Conservation (phyloP, 345 rosid genomes). For the Arabidopsis suecica region DNA sequence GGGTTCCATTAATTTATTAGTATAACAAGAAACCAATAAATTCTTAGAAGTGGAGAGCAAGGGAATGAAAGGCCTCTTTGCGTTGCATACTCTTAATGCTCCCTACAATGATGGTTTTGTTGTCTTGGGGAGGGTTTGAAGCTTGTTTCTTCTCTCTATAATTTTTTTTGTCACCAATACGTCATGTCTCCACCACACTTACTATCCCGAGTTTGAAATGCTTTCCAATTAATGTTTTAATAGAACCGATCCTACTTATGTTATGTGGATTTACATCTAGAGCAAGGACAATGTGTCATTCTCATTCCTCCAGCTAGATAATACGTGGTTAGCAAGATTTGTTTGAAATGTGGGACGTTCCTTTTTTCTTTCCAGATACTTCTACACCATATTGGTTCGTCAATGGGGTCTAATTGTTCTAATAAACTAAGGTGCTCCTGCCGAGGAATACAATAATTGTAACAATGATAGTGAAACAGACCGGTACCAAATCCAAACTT, state of each 20-base stretch:
- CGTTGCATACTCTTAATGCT: not conserved
- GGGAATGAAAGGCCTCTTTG: not conserved
- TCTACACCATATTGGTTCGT: not conserved
- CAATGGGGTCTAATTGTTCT: not conserved
- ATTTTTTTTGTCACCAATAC: not conserved
- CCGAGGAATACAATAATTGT: not conserved
- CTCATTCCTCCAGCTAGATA: not conserved
- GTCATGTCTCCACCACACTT: not conserved
- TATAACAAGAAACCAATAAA: not conserved
- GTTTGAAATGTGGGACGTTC: not conserved
- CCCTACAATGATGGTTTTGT: not conserved
- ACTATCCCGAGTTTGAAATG: too few species aligned
- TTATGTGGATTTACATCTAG: not conserved
- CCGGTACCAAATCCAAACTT: slow-evolving; percentile 9
- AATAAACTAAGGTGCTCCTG: not conserved
- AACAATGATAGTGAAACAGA: slow-evolving; percentile 19
- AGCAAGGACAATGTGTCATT: not conserved
- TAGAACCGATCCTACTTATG: not conserved
- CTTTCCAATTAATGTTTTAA: too few species aligned
- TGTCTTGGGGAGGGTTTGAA: too few species aligned
- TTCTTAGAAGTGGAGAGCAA: not conserved
- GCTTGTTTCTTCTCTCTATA: not conserved
- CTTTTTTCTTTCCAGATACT: slow-evolving; percentile 10
- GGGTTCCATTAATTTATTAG: not conserved
- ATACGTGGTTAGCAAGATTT: not conserved